Evolutionary conservation across 2,329 filamentous ascomycete genomes (phyloP).

Genomic region (Aspergillus felis): DNA sequence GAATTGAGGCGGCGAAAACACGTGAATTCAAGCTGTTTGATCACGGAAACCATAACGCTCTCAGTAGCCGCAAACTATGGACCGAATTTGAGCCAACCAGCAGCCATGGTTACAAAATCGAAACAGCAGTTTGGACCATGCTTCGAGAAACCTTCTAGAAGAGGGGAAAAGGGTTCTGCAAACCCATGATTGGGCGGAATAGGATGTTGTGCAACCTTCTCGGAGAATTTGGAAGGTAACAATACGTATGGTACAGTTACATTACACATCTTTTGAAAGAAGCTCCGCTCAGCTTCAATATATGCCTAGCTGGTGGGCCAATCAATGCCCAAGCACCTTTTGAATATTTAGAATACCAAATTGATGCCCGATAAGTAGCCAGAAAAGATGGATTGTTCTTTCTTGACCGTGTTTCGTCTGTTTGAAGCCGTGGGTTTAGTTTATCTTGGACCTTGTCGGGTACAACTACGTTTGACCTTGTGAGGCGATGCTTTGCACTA

Average conservation of each 20-base stretch:
- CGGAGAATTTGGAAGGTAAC: not conserved
- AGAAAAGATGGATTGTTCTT: not conserved
- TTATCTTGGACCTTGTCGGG: not conserved
- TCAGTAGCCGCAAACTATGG: not conserved
- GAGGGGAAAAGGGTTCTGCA: not conserved
- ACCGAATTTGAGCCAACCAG: not conserved
- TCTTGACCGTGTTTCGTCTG: not conserved
- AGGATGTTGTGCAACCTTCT: not conserved
- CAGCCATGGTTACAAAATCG: not conserved
- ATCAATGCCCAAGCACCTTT: not conserved
- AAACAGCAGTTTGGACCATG: not conserved
- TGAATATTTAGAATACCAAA: not conserved
- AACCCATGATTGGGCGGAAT: not conserved
- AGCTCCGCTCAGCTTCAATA: not conserved
- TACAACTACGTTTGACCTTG: not conserved
- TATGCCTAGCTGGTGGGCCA: not conserved
- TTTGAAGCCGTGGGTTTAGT: not conserved
- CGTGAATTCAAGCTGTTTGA: not conserved
- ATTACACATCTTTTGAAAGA: not conserved
- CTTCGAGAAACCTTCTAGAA: conserved; percentile 19
- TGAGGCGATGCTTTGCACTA: not conserved
- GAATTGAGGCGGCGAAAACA: not conserved
- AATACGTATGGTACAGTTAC: not conserved
- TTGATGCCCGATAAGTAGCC: not conserved
- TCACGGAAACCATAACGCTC: not conserved